Base-by-base conservation (phyloP, 306 rosid species). In the Alnus glutinosa region DNA sequence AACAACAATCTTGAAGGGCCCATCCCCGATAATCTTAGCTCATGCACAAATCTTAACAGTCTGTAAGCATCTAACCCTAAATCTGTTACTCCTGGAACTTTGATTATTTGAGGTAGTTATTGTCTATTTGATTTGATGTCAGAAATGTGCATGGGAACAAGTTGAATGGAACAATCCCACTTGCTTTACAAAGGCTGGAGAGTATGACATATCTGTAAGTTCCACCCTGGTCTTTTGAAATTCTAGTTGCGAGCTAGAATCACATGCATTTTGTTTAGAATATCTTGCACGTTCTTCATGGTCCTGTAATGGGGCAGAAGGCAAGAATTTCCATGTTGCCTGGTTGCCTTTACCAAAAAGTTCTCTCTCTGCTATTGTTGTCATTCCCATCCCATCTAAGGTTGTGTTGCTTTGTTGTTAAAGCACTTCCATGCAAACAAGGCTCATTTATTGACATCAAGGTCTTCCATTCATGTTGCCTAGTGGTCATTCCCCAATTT, bases 161-260 rank as follows among this genome's bases (percentile, higher is more conserved):
- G 83, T 91, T 95, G 85, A 92, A 77, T 82, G 98, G 98, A 80
- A 87, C 92, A 46, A 90, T 95, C 69, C 94, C 94, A 7, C 76
- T 84, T 9, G 83, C 90, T 77, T 84, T 92, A 63, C 92, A 95
- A 86, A 95, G 86, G 83, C 86, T 95, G 77, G 98, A 95, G 91
- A 95, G 98, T 81, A 91, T 95, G 98, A 91, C 98, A 16, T 89
- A 92, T 84, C 79, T 95, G 98, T 95, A 86, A 90, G 97, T 88
- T 74, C 67, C 73, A 52, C 14, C 14, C 34, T 42, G 7, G 19
- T 68, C 15, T 18, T 39, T 16, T 42, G 44, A 68, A 68, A 18
- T 68, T 42, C 51, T 68, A 39, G 5, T 68, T 42, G 28, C 18
- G 3, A 2, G 16, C 42, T 68, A 39, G 72, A 42, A 68, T 68